A percentile compares a stretch with the other conserved stretches of the same genome.
Evolutionary conservation across 23 red algal genomes (phyloP).

Genomic region (Gracilariopsis chorda): DNA sequence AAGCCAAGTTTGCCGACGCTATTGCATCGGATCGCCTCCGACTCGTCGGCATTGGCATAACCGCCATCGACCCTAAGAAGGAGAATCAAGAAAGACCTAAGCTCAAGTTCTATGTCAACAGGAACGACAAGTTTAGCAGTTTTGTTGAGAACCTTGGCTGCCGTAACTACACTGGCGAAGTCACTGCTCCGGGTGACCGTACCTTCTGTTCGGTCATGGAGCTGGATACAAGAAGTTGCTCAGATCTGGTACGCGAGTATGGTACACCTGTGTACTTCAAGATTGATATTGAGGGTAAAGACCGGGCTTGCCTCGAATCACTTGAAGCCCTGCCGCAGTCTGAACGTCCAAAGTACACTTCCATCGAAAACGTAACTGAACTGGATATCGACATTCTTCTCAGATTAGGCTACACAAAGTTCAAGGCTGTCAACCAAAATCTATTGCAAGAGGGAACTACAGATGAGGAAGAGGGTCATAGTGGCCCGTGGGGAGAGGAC

Average conservation of each 20-base stretch:
- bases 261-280: slow-evolving; percentile 38
- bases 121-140: slow-evolving; percentile 27
- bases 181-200: slow-evolving; percentile 2
- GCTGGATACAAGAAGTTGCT: slow-evolving; percentile 16
- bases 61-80: slow-evolving; percentile 6
- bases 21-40: neutral
- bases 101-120: slow-evolving; percentile 27
- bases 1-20: neutral
- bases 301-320: slow-evolving; percentile 35
- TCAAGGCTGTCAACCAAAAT: slow-evolving; percentile 40
- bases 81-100: neutral
- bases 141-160: slow-evolving; percentile 41
- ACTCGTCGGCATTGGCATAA: slow-evolving; percentile 21
- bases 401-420: slow-evolving; percentile 19
- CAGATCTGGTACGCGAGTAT: slow-evolving; percentile 38
- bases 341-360: slow-evolving; percentile 21
- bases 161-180: neutral
- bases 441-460: neutral
- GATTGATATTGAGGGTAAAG: slow-evolving; percentile 55
- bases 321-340: slow-evolving; percentile 3
- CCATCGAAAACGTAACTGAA: slow-evolving; percentile 47
- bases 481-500: slow-evolving; percentile 58
- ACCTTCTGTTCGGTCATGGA: slow-evolving; percentile 11
- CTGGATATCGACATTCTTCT: slow-evolving; percentile 20
- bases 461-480: neutral